phyloP scores from a whole-genome alignment of 306 rosid species.

The Cicer chorassanicum region DNA sequence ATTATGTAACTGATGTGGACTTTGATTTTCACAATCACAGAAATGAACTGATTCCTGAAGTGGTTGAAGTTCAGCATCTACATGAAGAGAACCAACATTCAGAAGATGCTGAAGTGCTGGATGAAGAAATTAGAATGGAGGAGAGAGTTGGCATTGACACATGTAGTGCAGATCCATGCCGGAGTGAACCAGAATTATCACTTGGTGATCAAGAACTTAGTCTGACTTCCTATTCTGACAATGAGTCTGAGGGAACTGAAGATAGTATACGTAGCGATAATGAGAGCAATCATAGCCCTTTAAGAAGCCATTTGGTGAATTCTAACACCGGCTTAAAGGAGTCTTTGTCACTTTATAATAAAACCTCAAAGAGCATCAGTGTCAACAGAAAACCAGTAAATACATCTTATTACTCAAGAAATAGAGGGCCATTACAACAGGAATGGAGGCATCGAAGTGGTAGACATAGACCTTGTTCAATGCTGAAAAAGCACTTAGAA shows the following conservation, averaged over 20 bases:
- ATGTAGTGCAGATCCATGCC: conserved; percentile 50
- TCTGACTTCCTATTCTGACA: conserved; percentile 65
- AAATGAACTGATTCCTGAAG: conserved; percentile 41
- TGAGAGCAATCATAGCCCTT: conserved; percentile 49
- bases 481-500: conserved; percentile 31
- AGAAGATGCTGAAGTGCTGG: conserved; percentile 42
- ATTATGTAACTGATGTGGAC: conserved; percentile 40
- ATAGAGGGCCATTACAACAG: conserved; percentile 45
- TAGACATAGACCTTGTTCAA: conserved; percentile 40
- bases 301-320: conserved; percentile 51
- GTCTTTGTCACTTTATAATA: conserved; percentile 47
- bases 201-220: conserved; percentile 64
- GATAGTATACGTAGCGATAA: conserved; percentile 50
- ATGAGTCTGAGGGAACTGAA: conserved; percentile 59
- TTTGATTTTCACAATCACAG: conserved; percentile 43
- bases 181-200: conserved; percentile 62
- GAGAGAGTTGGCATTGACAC: conserved; percentile 43
- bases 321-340: conserved; percentile 36
- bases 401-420: conserved; percentile 49
- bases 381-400: conserved; percentile 46
- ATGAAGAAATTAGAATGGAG: conserved; percentile 40
- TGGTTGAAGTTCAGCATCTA: conserved; percentile 36
- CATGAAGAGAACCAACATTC: conserved; percentile 42
- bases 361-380: conserved; percentile 45
- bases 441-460: conserved; percentile 45